phyloP scores from a whole-genome alignment of 768 basidiomycete species.

The Leccinum subgranulosum region DNA sequence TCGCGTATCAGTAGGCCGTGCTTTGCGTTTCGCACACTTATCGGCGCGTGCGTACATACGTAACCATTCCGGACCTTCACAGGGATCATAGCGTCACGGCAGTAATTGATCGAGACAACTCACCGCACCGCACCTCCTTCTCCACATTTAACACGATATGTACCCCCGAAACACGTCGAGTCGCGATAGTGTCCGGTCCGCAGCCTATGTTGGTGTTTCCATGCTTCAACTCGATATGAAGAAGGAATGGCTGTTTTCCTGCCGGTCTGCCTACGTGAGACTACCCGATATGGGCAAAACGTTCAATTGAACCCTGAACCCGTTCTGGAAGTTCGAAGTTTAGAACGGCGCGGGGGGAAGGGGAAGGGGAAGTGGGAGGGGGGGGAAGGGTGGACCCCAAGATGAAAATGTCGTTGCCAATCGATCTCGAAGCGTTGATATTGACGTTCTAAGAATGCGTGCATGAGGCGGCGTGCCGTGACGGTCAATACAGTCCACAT shows the following conservation, averaged over 20 bases:
- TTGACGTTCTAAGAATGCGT: background rate
- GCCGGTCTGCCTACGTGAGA: too few relatives aligned
- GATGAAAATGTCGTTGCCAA: background rate
- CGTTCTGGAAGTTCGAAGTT: background rate
- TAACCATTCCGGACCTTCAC: too few relatives aligned
- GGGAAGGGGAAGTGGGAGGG: background rate
- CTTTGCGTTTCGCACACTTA: too few relatives aligned
- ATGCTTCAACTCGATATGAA: background rate
- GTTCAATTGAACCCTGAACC: background rate
- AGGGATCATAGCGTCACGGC: too few relatives aligned
- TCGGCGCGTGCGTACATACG: too few relatives aligned
- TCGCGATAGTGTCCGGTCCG: background rate
- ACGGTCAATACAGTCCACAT: background rate
- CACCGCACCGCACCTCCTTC: too few relatives aligned
- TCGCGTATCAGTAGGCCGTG: too few relatives aligned
- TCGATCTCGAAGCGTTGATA: background rate
- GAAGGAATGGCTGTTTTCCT: too few relatives aligned
- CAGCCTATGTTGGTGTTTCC: background rate
- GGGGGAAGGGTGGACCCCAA: background rate
- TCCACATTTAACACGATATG: background rate
- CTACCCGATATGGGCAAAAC: background rate
- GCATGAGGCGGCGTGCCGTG: background rate
- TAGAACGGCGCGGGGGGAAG: background rate
- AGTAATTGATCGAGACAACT: too few relatives aligned
- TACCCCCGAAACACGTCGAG: background rate